Conservation (phyloP, 805 yeast genomes). For the Candida wancherniae region DNA sequence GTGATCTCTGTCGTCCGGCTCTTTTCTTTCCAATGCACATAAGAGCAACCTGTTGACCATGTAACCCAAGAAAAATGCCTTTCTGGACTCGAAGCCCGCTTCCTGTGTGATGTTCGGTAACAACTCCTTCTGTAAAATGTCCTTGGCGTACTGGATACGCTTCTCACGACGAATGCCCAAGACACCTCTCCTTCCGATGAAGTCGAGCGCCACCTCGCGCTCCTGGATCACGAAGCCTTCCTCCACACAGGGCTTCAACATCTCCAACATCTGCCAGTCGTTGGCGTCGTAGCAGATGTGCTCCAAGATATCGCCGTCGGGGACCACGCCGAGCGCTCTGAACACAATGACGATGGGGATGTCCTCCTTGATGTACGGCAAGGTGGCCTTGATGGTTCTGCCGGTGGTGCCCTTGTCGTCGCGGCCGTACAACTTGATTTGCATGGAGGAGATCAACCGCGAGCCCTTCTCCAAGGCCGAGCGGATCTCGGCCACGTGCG, state of each 20-base stretch:
- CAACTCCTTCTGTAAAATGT: conserved; percentile 91
- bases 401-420: conserved; percentile 64
- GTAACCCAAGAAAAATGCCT: conserved; percentile 95
- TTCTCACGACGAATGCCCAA: conserved; percentile 94
- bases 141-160: conserved; percentile 97
- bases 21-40: conserved; percentile 95
- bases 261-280: conserved; percentile 99
- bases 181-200: conserved; percentile 97
- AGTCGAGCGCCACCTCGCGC: conserved; percentile 95
- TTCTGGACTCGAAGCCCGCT: conserved; percentile 94
- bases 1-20: conserved; percentile 98
- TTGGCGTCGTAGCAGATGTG: conserved; percentile 96
- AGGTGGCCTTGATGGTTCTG: conserved; percentile 88
- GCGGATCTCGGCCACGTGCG: conserved; percentile 94
- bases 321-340: conserved; percentile 96
- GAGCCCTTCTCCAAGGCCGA: conserved; percentile 97
- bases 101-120: conserved; percentile 96
- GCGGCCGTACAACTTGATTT: conserved; percentile 85
- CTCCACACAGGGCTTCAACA: conserved; percentile 98
- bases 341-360: conserved; percentile 96
- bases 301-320: conserved; percentile 97
- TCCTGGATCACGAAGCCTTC: conserved; percentile 98
- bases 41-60: conserved; percentile 93
- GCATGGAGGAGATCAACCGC: conserved; percentile 87
- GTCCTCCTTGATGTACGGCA: conserved; percentile 95